Evolutionary conservation across 2,329 filamentous ascomycete species (phyloP).

Genomic region (Atkinsonella hypoxylon): DNA sequence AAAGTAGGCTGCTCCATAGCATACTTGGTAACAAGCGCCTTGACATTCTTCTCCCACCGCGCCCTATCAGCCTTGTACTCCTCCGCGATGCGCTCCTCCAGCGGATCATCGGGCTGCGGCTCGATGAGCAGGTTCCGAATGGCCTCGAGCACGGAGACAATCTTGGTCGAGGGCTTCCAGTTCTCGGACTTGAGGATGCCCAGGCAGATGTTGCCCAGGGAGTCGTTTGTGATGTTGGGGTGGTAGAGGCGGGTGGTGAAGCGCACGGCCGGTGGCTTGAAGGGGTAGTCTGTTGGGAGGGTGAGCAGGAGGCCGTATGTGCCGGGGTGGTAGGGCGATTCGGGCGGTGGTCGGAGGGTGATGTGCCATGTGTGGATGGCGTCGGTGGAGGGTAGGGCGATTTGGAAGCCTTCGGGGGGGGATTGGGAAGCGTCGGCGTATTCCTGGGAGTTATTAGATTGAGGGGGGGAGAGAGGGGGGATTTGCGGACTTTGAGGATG

Average conservation of each 20-base stretch:
- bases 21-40: slow-evolving; percentile 62
- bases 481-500: slow-evolving; percentile 29
- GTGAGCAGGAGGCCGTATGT: slow-evolving; percentile 60
- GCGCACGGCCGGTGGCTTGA: slow-evolving; percentile 70
- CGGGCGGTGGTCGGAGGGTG: slow-evolving; percentile 31
- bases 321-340: slow-evolving; percentile 48
- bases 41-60: slow-evolving; percentile 63
- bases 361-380: slow-evolving; percentile 43
- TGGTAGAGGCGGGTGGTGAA: slow-evolving; percentile 92
- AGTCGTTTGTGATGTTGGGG: slow-evolving; percentile 85
- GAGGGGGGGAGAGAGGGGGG: neutral
- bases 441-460: slow-evolving; percentile 30
- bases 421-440: slow-evolving; percentile 35
- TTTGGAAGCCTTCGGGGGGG: slow-evolving; percentile 34
- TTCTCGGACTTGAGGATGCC: slow-evolving; percentile 71
- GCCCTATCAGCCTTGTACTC: slow-evolving; percentile 59
- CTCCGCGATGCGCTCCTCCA: slow-evolving; percentile 77
- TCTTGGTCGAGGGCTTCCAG: slow-evolving; percentile 82
- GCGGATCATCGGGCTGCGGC: slow-evolving; percentile 80
- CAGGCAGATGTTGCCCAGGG: slow-evolving; percentile 74
- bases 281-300: slow-evolving; percentile 74
- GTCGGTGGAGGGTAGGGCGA: slow-evolving; percentile 33
- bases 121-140: slow-evolving; percentile 62
- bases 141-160: slow-evolving; percentile 65
- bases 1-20: slow-evolving; percentile 38